Percentiles rank a stretch among this genome's conserved stretches.
These are phyloP conservation scores for Schwanniomyces vanrijiae DNA, from an alignment of 805 yeast species.

Conservation along the genomic window DNA sequence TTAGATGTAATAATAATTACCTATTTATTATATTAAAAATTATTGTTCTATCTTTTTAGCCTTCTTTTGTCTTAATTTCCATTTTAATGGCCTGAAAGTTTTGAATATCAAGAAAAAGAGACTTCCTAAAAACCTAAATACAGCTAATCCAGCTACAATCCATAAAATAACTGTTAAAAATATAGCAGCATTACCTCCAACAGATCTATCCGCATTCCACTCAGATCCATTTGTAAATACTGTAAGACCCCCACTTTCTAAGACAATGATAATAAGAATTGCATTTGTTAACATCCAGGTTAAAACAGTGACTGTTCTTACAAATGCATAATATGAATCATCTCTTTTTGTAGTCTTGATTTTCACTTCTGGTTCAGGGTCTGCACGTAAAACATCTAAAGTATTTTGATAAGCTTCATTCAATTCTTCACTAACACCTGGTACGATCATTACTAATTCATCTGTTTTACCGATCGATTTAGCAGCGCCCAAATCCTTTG, in stretches of 20 bases:
- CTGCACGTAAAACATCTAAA: slow-evolving; percentile 52
- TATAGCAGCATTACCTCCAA: slow-evolving; percentile 50
- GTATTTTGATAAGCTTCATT: slow-evolving; percentile 71
- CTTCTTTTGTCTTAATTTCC: slow-evolving; percentile 31
- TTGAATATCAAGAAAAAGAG: slow-evolving; percentile 50
- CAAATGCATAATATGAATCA: slow-evolving; percentile 83
- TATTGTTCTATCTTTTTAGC: slow-evolving; percentile 4
- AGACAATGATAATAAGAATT: slow-evolving; percentile 75
- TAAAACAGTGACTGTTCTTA: slow-evolving; percentile 85
- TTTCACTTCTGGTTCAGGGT: slow-evolving; percentile 24
- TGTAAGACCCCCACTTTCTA: slow-evolving; percentile 78
- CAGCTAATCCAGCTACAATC: slow-evolving; percentile 90
- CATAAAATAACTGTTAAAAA: slow-evolving; percentile 86
- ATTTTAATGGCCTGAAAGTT: slow-evolving; percentile 37
- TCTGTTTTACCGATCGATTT: slow-evolving; percentile 49
- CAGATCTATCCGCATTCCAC: slow-evolving; percentile 27
- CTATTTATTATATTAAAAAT: neutral
- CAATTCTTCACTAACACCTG: slow-evolving; percentile 74
- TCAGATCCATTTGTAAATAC: slow-evolving; percentile 31
- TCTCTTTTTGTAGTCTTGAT: slow-evolving; percentile 34
- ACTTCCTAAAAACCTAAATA: slow-evolving; percentile 79
- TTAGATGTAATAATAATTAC: too few species aligned
- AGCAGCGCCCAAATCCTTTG: slow-evolving; percentile 80
- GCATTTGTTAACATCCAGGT: slow-evolving; percentile 88
- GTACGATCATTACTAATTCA: slow-evolving; percentile 46